Evolutionary conservation across 1,139 yeast species (phyloP).

Genomic region (Komagataea norvegica): DNA sequence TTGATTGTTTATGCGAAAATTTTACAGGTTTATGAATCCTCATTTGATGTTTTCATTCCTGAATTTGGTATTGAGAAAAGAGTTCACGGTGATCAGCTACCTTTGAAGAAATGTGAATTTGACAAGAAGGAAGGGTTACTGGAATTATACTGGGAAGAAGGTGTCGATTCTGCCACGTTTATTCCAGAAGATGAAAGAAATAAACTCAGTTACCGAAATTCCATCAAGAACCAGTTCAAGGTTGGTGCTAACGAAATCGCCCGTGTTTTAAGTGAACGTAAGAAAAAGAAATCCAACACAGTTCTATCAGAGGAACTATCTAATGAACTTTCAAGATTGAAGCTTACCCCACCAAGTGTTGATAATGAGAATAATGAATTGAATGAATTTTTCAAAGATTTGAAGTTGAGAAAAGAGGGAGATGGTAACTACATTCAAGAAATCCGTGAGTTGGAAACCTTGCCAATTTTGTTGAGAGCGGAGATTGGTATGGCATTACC

Average conservation of each 20-base stretch:
- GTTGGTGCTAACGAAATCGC: constrained; percentile 71
- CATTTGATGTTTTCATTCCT: constrained; percentile 91
- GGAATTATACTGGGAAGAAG: constrained; percentile 89
- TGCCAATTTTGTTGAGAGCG: constrained; percentile 84
- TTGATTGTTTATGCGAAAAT: constrained; percentile 82
- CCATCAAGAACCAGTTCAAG: constrained; percentile 74
- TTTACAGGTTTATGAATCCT: constrained; percentile 89
- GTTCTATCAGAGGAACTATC: constrained; percentile 32
- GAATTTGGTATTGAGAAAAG: constrained; percentile 96
- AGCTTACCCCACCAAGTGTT: constrained; percentile 50
- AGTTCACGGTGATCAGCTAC: constrained; percentile 96
- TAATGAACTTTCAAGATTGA: constrained; percentile 45
- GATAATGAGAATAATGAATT: constrained; percentile 32
- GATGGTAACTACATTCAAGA: constrained; percentile 62
- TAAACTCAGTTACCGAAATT: constrained; percentile 67
- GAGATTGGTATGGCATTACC: constrained; percentile 96
- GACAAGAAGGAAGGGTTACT: constrained; percentile 62
- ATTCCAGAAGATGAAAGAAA: constrained; percentile 82
- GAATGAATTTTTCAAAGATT: constrained; percentile 51
- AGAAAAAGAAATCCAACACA: constrained; percentile 12
- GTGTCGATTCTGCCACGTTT: constrained; percentile 85
- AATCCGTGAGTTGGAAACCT: constrained; percentile 67
- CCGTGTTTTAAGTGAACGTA: constrained; percentile 36
- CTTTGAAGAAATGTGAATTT: constrained; percentile 87
- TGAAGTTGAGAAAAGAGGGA: constrained; percentile 58